phyloP scores from a whole-genome alignment of 305 asterid genomes.

The Fraxinus greggii region DNA sequence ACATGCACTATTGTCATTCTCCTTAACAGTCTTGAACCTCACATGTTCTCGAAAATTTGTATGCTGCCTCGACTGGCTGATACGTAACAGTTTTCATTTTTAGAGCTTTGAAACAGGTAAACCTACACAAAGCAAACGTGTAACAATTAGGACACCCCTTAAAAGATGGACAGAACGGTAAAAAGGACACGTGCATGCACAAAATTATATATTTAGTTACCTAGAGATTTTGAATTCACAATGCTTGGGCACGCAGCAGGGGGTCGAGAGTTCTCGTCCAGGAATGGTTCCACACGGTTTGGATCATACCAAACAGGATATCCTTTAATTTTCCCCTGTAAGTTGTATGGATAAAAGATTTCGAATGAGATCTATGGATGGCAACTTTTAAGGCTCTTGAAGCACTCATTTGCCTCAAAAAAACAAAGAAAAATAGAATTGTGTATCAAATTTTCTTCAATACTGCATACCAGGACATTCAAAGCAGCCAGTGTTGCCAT shows the following conservation, averaged over 20 bases:
- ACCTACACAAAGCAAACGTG: conserved; percentile 43
- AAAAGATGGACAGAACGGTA: neutral
- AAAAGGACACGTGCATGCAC: neutral
- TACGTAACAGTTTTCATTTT: neutral
- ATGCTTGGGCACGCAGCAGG: conserved; percentile 95
- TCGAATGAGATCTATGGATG: neutral
- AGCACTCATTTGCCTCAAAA: neutral
- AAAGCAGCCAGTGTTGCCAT: conserved; percentile 96
- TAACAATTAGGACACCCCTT: conserved; percentile 8
- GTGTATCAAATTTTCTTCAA: neutral
- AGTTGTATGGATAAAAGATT: neutral
- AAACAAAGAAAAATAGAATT: neutral
- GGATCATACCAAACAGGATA: conserved; percentile 82
- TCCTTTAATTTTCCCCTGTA: conserved; percentile 81
- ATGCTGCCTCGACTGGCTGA: neutral
- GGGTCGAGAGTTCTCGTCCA: conserved; percentile 63
- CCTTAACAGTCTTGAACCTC: neutral
- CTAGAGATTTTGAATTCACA: conserved; percentile 80
- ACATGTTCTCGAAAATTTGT: neutral
- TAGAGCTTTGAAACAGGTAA: conserved; percentile 77
- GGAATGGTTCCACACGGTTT: conserved; percentile 68
- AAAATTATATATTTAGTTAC: conserved; percentile 32
- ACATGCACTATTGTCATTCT: neutral
- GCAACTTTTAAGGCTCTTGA: neutral
- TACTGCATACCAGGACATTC: conserved; percentile 74